Evolutionary conservation across 306 rosid genomes (phyloP).

Genomic region (Trichosanthes cucumerina): DNA sequence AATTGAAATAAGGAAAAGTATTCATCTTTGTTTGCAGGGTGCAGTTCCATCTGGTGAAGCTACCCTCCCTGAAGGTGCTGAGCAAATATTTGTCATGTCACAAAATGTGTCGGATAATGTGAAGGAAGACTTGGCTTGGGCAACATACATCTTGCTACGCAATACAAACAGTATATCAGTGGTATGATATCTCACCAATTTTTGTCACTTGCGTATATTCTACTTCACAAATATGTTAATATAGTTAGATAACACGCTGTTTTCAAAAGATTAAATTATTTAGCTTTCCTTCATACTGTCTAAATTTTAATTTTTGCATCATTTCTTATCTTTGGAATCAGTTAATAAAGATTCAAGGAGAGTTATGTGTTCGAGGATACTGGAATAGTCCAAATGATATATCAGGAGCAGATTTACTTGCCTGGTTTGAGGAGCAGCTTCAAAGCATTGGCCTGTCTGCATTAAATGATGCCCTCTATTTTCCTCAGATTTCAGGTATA

Average conservation of each 20-base stretch:
- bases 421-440: slow-evolving; percentile 54
- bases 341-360: slow-evolving; percentile 50
- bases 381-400: slow-evolving; percentile 49
- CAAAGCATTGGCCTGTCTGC: slow-evolving; percentile 39
- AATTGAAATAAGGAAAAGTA: slow-evolving; percentile 3
- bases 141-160: slow-evolving; percentile 66
- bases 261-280: background rate
- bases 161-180: slow-evolving; percentile 57
- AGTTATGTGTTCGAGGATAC: slow-evolving; percentile 73
- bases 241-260: background rate
- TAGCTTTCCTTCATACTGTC: background rate
- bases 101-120: slow-evolving; percentile 27
- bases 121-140: slow-evolving; percentile 91
- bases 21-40: slow-evolving; percentile 38
- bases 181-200: slow-evolving; percentile 46
- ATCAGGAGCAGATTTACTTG: slow-evolving; percentile 35
- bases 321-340: slow-evolving; percentile 23
- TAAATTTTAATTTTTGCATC: background rate
- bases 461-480: slow-evolving; percentile 53
- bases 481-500: slow-evolving; percentile 67
- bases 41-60: slow-evolving; percentile 53
- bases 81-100: slow-evolving; percentile 74
- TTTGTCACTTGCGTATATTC: background rate
- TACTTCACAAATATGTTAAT: background rate
- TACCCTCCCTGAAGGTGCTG: slow-evolving; percentile 49